Conservation (phyloP, 2,329 filamentous ascomycete genomes). For the Verticillium dahliae region DNA sequence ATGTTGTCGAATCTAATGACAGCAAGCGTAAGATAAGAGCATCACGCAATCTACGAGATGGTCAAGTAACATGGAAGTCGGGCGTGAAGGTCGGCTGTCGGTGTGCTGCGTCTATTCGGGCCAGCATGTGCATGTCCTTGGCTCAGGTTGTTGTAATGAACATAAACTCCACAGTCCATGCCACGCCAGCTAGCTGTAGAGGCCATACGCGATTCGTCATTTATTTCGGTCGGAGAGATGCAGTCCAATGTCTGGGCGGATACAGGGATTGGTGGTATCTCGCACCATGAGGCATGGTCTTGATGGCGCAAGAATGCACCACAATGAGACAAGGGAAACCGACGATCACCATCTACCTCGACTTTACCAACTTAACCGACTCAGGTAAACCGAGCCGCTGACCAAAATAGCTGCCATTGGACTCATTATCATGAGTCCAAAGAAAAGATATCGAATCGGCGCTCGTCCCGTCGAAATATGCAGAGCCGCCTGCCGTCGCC, state of each 20-base stretch:
- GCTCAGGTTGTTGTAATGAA: background rate
- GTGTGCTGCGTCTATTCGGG: background rate
- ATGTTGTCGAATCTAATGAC: background rate
- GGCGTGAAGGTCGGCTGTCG: background rate
- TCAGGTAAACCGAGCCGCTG: background rate
- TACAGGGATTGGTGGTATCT: background rate
- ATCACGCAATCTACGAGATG: background rate
- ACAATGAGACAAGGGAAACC: background rate
- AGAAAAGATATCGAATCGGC: background rate
- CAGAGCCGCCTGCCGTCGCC: background rate
- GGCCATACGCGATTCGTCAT: background rate
- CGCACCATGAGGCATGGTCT: background rate
- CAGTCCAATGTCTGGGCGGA: background rate
- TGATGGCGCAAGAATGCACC: background rate
- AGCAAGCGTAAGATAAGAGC: background rate
- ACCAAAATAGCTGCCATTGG: too few relatives aligned
- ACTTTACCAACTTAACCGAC: background rate
- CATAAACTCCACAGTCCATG: background rate
- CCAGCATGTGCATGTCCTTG: too few relatives aligned
- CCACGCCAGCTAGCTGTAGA: background rate
- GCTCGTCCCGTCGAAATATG: background rate
- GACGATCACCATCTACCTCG: background rate
- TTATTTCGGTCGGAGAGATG: background rate
- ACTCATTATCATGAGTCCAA: background rate
- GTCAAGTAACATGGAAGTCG: background rate